A percentile compares a stretch with the other conserved stretches of the same genome.
phyloP scores from a whole-genome alignment of 495 filamentous ascomycete genomes.

The Aspergillus baeticus region DNA sequence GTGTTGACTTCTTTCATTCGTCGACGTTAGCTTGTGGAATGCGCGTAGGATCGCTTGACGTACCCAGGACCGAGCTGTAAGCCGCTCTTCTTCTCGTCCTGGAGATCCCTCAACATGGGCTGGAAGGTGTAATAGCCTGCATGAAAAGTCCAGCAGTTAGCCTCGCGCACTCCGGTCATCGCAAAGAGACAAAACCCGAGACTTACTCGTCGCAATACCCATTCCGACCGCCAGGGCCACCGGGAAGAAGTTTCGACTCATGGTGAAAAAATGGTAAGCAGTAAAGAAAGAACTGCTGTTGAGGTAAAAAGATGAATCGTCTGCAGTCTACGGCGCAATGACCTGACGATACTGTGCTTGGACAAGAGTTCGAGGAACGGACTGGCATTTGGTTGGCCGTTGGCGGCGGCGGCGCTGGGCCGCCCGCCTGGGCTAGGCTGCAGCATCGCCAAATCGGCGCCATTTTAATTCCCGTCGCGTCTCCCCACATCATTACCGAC shows the following conservation, averaged over 20 bases:
- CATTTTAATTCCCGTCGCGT: constrained; percentile 24
- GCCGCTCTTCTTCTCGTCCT: background rate
- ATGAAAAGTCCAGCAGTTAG: background rate
- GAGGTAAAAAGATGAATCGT: too few relatives aligned
- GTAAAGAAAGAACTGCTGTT: background rate
- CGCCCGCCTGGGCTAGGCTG: background rate
- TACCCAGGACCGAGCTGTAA: constrained; percentile 3
- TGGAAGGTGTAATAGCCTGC: constrained; percentile 35
- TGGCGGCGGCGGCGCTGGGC: background rate
- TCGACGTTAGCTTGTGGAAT: background rate
- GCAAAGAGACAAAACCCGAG: background rate
- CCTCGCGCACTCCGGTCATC: background rate
- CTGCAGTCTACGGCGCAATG: too few relatives aligned
- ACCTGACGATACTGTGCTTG: too few relatives aligned
- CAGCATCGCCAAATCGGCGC: constrained; percentile 22
- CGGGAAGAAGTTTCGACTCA: constrained; percentile 44
- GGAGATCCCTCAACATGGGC: constrained; percentile 20
- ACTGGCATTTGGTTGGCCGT: too few relatives aligned
- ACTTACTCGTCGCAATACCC: constrained; percentile 41
- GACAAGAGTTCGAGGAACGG: too few relatives aligned
- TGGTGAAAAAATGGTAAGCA: constrained; percentile 10
- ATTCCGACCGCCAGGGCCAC: constrained; percentile 39
- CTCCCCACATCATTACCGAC: constrained; percentile 36
- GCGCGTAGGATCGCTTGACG: background rate
- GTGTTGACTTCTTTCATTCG: background rate